Base-by-base conservation (phyloP, 805 yeast genomes). In the Wickerhamomyces canadensis region DNA sequence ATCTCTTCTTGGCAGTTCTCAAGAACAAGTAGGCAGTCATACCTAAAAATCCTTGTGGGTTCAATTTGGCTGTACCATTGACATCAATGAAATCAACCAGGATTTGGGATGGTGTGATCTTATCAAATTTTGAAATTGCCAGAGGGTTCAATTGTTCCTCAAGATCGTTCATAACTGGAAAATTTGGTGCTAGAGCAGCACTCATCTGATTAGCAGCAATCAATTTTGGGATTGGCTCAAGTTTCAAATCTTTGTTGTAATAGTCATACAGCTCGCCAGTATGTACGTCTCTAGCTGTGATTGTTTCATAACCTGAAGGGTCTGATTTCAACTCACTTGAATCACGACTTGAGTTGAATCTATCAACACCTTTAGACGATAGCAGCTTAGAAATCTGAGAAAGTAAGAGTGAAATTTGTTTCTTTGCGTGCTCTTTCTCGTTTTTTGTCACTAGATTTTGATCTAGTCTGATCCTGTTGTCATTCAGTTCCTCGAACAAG, bases 61-160 rank as follows among this genome's bases (percentile, higher is more conserved):
- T 69, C 45, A 75, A 64, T 19, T 65, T 65, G 0, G 83, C 70
- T 2, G 84, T 70, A 32, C 76, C 76, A 23, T 76, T 74, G 27
- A 84, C 85, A 28, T 84, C 72, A 52, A 80, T 79, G 58, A 85
- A 81, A 55, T 84, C 93, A 31, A 84, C 85, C 56, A 85, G 58
- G 38, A 86, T 75, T 55, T 84, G 88, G 1, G 68, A 65, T 19
- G 64, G 62, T 4, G 74, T 68, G 5, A 71, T 71, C 25, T 68
- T 67, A 31, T 60, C 60, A 46, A 78, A 76, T 41, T 68, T 68
- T 27, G 63, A 57, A 47, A 70, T 68, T 21, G 65, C 62, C 13
- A 61, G 57, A 2, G 84, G 78, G n/a, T 56, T 57, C 38, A 74
- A 55, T 3, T 65, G 54, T 29, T 55, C 52, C 5, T 58, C 45